Evolutionary conservation across 768 basidiomycete genomes (phyloP).

Genomic region (Chiua virens): DNA sequence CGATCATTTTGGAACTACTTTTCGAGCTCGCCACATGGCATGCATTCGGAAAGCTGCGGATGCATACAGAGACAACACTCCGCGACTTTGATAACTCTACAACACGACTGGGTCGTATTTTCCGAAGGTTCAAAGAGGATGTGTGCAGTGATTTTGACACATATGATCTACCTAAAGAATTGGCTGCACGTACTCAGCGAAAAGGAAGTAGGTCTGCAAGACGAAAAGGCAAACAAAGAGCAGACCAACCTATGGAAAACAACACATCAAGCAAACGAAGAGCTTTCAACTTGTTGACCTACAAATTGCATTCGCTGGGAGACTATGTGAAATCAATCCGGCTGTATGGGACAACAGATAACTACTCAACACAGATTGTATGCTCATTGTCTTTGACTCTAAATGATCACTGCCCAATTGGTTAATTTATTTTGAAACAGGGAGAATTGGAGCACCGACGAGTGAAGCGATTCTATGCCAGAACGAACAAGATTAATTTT

Average conservation of each 20-base stretch:
- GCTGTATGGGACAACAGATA: too few relatives aligned
- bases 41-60: slow-evolving; percentile 22
- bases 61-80: slow-evolving; percentile 25
- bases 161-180: slow-evolving; percentile 32
- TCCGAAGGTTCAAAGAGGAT: slow-evolving; percentile 22
- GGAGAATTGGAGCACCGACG: slow-evolving; percentile 28
- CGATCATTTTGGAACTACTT: slow-evolving; percentile 16
- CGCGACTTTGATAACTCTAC: slow-evolving; percentile 23
- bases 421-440: slow-evolving; percentile 14
- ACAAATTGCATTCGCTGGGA: too few relatives aligned
- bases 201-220: too few relatives aligned
- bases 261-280: too few relatives aligned
- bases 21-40: slow-evolving; percentile 26
- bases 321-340: too few relatives aligned
- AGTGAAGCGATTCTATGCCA: slow-evolving; percentile 38
- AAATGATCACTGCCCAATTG: too few relatives aligned
- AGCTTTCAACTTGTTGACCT: too few relatives aligned
- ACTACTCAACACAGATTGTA: too few relatives aligned
- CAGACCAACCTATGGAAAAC: too few relatives aligned
- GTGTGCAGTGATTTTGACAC: slow-evolving; percentile 27
- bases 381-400: too few relatives aligned
- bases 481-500: slow-evolving; percentile 36
- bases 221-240: too few relatives aligned
- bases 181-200: slow-evolving; percentile 14
- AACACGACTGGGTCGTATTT: slow-evolving; percentile 17